Base-by-base conservation (phyloP, 2,329 filamentous ascomycete species). In the Thelonectria blattea region DNA sequence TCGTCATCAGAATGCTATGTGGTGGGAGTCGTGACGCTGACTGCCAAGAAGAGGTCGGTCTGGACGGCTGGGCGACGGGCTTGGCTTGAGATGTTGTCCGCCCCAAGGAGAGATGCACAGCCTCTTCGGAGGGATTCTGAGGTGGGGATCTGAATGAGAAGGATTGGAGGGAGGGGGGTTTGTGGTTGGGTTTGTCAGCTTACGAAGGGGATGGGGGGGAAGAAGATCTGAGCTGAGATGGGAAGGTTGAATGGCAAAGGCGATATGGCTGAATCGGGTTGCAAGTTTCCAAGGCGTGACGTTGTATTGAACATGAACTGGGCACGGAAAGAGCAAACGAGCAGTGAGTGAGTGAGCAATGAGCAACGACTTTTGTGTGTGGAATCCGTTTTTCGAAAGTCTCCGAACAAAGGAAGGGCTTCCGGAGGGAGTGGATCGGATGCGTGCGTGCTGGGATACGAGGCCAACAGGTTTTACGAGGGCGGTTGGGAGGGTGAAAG, bases 141-240 rank as follows among this genome's bases (percentile, higher is more conserved):
- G 27, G 27, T 45, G 18, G 18, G 43, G 52, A 52, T 51, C 39
- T 45, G 22, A 24, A 34, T 18, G 51, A 17, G n/a, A 24, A 37
- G 15, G 20, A 24, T 3, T 5, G 30, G 22, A 47, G 7, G 12
- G 20, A 8, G 41, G 17, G 10, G 9, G 43, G 17, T 42, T 32
- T 49, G n/a, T 32, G 43, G 52, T 39, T 54, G 57, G 41, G 57
- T 48, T 55, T 51, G 52, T 60, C 57, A 60, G 57, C 57, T 55
- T 52, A 60, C 15, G 37, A 41, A 30, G 8, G 27, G 27, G 27
- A 24, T 24, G 22, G 22, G 22, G 22, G 22, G 22, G 22, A 24
- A 3, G 22, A 24, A 3, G 22, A 24, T 24, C 22, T 24, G 22
- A 24, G 22, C 22, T 24, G 22, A 24, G 22, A 24, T 24, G 22